phyloP scores from a whole-genome alignment of 2,329 filamentous ascomycete species.

The Dothistroma septosporum region DNA sequence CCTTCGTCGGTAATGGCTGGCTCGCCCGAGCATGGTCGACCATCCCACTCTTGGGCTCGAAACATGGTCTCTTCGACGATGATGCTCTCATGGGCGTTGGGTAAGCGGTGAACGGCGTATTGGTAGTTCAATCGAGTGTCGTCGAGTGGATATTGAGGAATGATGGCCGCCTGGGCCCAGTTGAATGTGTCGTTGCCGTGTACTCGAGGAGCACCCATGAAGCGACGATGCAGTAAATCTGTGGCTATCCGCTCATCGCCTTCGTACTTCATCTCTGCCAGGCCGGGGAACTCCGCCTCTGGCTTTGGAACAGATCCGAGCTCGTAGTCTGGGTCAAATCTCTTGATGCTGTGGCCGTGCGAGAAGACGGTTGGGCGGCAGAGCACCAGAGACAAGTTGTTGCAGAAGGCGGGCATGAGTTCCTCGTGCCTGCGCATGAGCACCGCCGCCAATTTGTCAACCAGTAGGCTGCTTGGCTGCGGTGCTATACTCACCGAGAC shows the following conservation, averaged over 20 bases:
- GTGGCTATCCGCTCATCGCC: conserved; percentile 46
- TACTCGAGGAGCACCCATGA: conserved; percentile 42
- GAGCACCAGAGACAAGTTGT: conserved; percentile 32
- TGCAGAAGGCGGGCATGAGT: conserved; percentile 8
- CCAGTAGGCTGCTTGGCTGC: not conserved
- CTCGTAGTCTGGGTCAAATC: not conserved
- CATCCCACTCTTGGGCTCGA: not conserved
- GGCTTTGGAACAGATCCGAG: conserved; percentile 7
- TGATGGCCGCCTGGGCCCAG: conserved; percentile 40
- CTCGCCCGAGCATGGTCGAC: not conserved
- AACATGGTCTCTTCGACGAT: conserved; percentile 20
- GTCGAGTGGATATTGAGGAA: conserved; percentile 40
- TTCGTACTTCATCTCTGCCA: conserved; percentile 45
- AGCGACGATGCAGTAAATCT: conserved; percentile 41
- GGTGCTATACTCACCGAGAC: not conserved
- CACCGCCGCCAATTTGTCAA: not conserved
- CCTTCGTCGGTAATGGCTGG: not conserved
- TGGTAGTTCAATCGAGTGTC: conserved; percentile 17
- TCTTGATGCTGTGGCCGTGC: conserved; percentile 3
- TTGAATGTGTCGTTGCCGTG: conserved; percentile 38
- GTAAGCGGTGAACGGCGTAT: conserved; percentile 9
- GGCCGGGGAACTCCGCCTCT: conserved; percentile 40
- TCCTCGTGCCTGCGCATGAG: not conserved
- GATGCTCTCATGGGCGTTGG: conserved; percentile 16
- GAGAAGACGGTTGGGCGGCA: conserved; percentile 38